A percentile compares a stretch with the other conserved stretches of the same genome.
These are phyloP conservation scores for Stachybotrys elegans DNA, from an alignment of 2,329 filamentous ascomycete species.

Conservation along the genomic window DNA sequence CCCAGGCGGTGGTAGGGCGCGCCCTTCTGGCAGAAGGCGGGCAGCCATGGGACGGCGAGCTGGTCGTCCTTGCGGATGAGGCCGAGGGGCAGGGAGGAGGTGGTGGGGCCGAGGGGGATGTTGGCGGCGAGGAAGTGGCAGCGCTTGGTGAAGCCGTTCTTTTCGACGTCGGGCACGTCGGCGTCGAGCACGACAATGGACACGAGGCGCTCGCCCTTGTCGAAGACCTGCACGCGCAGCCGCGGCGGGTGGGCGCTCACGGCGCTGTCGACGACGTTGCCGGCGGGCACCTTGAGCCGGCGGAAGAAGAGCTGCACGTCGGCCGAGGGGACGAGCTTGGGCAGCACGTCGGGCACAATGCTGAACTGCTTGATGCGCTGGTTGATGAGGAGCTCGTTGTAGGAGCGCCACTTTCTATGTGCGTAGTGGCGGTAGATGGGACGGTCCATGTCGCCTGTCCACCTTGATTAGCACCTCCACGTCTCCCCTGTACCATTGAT, in stretches of 20 bases:
- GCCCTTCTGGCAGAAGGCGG: slow-evolving; percentile 84
- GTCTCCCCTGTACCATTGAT: no score
- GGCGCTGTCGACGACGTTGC: slow-evolving; percentile 70
- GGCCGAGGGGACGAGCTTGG: slow-evolving; percentile 69
- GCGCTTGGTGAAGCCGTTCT: slow-evolving; percentile 71
- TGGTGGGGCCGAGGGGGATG: slow-evolving; percentile 47
- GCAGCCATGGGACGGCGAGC: slow-evolving; percentile 74
- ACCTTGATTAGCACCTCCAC: no score
- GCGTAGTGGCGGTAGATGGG: slow-evolving; percentile 92
- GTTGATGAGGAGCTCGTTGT: slow-evolving; percentile 71
- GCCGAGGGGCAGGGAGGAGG: slow-evolving; percentile 59
- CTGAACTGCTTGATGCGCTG: slow-evolving; percentile 86
- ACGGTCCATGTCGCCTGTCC: slow-evolving; percentile 84
- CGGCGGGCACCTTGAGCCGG: slow-evolving; percentile 63
- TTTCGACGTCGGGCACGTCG: slow-evolving; percentile 77
- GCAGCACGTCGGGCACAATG: slow-evolving; percentile 82
- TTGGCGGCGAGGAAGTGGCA: slow-evolving; percentile 82
- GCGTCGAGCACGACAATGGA: slow-evolving; percentile 83
- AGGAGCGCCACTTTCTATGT: slow-evolving; percentile 79
- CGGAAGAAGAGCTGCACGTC: slow-evolving; percentile 82
- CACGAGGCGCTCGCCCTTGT: slow-evolving; percentile 74
- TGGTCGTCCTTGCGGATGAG: slow-evolving; percentile 56
- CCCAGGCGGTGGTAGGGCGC: slow-evolving; percentile 85
- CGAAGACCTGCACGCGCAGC: slow-evolving; percentile 80
- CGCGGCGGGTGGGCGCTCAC: slow-evolving; percentile 70